Percentiles rank a stretch among this genome's conserved stretches.
Conservation (phyloP, 139 green algal species). For the Volvox reticuliferus region DNA sequence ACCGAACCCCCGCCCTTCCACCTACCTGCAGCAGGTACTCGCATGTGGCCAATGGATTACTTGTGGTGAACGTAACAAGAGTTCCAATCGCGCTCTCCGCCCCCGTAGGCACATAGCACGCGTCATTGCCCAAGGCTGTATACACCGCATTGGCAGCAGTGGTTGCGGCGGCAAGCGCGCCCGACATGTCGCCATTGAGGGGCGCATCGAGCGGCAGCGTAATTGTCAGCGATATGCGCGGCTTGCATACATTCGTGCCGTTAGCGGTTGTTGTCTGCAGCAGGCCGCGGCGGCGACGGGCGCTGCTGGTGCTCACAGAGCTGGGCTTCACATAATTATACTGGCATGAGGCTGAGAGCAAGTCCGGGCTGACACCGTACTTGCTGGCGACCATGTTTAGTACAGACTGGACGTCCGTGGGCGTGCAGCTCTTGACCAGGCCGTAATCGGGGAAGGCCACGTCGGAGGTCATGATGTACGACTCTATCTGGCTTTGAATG, state of each 20-base stretch:
- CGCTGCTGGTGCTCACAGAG: background rate
- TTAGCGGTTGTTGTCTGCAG: background rate
- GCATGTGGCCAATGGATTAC: slow-evolving; percentile 15
- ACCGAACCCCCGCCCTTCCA: too few relatives aligned
- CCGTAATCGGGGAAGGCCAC: slow-evolving; percentile 26
- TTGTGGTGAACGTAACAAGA: background rate
- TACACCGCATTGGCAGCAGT: slow-evolving; percentile 13
- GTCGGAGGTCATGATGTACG: slow-evolving; percentile 35
- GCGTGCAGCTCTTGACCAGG: slow-evolving; percentile 31
- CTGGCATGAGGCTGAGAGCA: slow-evolving; percentile 17
- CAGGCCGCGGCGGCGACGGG: background rate
- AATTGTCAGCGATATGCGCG: slow-evolving; percentile 20
- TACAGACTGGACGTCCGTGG: slow-evolving; percentile 12
- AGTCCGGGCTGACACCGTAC: background rate
- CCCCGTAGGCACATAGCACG: slow-evolving; percentile 41
- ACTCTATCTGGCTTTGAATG: background rate
- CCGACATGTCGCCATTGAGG: background rate
- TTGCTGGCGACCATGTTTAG: slow-evolving; percentile 16
- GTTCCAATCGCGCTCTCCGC: slow-evolving; percentile 25
- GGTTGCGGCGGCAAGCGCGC: background rate
- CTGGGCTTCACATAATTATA: slow-evolving; percentile 35
- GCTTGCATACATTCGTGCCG: background rate
- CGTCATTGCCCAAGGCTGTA: slow-evolving; percentile 1
- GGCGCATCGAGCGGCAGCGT: slow-evolving; percentile 2
- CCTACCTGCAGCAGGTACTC: slow-evolving; percentile 26